Base-by-base conservation (phyloP, 1,284 basidiomycete genomes). In the Ceratobasidium sp. region DNA sequence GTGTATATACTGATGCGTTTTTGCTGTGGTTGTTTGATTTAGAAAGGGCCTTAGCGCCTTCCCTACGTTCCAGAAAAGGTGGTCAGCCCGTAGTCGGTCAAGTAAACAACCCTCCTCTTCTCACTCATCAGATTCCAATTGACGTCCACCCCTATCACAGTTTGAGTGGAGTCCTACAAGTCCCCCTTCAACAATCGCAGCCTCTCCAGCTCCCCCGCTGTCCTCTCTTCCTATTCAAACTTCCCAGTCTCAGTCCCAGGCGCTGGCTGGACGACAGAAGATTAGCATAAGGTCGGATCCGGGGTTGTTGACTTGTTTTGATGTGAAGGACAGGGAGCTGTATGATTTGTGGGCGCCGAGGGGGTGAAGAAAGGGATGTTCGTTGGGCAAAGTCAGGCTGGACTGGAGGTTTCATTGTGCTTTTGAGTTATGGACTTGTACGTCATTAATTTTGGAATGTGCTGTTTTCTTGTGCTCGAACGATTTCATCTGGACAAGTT, bases 341-440 rank as follows among this genome's bases (percentile, higher is more conserved):
- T 73, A 73, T 50, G 66, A 73, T 23, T 49, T 73, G 32, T 73
- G 73, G 73, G 73, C 73, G 30, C 73, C 73, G 26, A 73, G 61
- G 32, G 54, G 14, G 41, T 70, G 43, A 58, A 23, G 30, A 4
- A 38, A 11, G 35, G 35, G 4, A 11, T 38, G 35, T 38, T 4
- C 6, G 35, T 38, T 38, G 35, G 35, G 11, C 35, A 4, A 11
- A 38, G 35, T 5, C 35, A 38, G 11, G 4, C 35, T 38, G 11
- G 11, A 38, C 11, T 4, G 35, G 35, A 38, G 35, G 35, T 11
- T 4, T 38, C 11, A 11, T 11, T 11, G 35, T 38, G 35, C 35
- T 38, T 5, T 38, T 11, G 35, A 38, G 4, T 38, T 38, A 38
- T 11, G 35, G 11, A 11, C 11, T 38, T 38, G 35, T 38, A 38